Evolutionary conservation across 2,329 filamentous ascomycete genomes (phyloP).

Genomic region (Aspergillus niger): DNA sequence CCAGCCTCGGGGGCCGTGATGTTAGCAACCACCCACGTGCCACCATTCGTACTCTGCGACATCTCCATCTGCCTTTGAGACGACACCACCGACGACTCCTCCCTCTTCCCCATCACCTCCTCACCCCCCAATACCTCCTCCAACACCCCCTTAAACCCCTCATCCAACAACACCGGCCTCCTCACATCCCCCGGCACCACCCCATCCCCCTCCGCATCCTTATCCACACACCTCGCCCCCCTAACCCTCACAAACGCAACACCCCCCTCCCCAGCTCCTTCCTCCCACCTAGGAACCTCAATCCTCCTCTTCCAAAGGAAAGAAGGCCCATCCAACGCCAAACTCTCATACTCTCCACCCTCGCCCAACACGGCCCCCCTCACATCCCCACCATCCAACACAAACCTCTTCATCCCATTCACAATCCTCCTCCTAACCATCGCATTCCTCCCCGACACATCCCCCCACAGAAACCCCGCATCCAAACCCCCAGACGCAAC

Average conservation of each 20-base stretch:
- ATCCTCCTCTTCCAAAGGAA: slow-evolving; percentile 73
- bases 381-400: slow-evolving; percentile 48
- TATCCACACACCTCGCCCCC: slow-evolving; percentile 57
- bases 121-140: slow-evolving; percentile 19
- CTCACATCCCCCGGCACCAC: slow-evolving; percentile 33
- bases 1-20: slow-evolving; percentile 44
- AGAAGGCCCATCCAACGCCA: slow-evolving; percentile 78
- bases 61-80: slow-evolving; percentile 13
- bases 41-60: slow-evolving; percentile 25
- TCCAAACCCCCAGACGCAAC: slow-evolving; percentile 89
- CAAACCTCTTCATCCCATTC: slow-evolving; percentile 61
- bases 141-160: slow-evolving; percentile 54
- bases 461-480: slow-evolving; percentile 75
- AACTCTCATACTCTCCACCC: slow-evolving; percentile 93
- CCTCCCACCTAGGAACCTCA: slow-evolving; percentile 57
- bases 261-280: slow-evolving; percentile 71
- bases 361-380: slow-evolving; percentile 80
- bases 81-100: slow-evolving; percentile 6
- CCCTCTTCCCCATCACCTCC: slow-evolving; percentile 2
- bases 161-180: slow-evolving; percentile 68
- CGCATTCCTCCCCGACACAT: slow-evolving; percentile 62
- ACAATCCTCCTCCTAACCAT: slow-evolving; percentile 51
- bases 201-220: slow-evolving; percentile 31
- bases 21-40: slow-evolving; percentile 41
- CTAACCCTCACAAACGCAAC: slow-evolving; percentile 70